Percentiles rank a stretch among this genome's conserved stretches.
phyloP scores from a whole-genome alignment of 2,329 filamentous ascomycete genomes.

The Colletotrichum falcatum region DNA sequence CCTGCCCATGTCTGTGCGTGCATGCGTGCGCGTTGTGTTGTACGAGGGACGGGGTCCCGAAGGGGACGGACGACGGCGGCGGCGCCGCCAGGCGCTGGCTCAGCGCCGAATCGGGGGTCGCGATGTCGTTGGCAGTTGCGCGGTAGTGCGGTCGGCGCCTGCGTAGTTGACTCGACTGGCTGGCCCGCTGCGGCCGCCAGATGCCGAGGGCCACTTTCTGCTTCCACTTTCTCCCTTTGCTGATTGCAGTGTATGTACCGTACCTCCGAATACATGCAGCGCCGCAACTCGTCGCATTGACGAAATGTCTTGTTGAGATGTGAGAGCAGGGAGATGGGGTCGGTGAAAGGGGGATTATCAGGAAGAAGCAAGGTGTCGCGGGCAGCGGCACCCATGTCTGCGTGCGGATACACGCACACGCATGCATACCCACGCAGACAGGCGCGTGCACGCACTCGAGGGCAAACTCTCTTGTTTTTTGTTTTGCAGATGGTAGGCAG shows the following conservation, averaged over 20 bases:
- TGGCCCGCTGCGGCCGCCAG: neutral
- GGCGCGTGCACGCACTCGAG: neutral
- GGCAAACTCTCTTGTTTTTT: constrained; percentile 16
- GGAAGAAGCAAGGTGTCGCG: constrained; percentile 20
- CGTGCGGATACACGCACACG: constrained; percentile 3
- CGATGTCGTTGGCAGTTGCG: neutral
- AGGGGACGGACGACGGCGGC: too few species aligned
- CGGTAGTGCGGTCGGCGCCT: constrained; percentile 5
- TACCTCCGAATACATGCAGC: too few species aligned
- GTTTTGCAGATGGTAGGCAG: constrained; percentile 28
- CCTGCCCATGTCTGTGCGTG: neutral
- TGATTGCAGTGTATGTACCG: neutral
- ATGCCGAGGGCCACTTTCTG: neutral
- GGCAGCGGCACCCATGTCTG: constrained; percentile 22
- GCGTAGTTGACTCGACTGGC: constrained; percentile 10
- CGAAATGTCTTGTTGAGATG: neutral
- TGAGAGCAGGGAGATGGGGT: neutral
- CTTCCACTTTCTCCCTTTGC: neutral
- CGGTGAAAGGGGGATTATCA: neutral
- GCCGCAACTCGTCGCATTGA: neutral
- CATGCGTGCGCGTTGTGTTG: neutral
- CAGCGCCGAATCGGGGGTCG: neutral
- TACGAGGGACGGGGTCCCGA: neutral
- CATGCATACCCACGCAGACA: neutral
- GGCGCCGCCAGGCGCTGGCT: neutral